These are phyloP conservation scores for Cyberlindnera amylophila DNA, from an alignment of 805 yeast genomes.

Conservation along the genomic window DNA sequence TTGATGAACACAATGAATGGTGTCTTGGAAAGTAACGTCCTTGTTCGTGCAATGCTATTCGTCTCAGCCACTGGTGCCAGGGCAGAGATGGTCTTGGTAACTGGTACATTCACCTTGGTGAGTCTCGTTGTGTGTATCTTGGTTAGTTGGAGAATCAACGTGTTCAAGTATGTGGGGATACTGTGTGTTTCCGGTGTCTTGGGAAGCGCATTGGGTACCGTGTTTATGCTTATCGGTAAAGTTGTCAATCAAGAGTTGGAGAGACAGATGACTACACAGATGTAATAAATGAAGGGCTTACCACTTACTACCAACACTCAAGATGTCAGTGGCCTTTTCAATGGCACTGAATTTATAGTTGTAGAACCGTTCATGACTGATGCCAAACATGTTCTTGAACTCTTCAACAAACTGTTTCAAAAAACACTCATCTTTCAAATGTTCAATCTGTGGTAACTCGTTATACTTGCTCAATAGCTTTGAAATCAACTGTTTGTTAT, in stretches of 20 bases:
- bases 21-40: conserved; percentile 12
- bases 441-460: conserved; percentile 28
- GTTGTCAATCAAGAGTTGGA: conserved; percentile 5
- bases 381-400: conserved; percentile 31
- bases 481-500: conserved; percentile 16
- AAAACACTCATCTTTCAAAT: conserved; percentile 28
- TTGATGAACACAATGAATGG: conserved; percentile 9
- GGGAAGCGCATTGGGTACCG: conserved; percentile 9
- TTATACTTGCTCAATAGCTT: conserved; percentile 30
- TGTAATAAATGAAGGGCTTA: conserved; percentile 21
- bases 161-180: conserved; percentile 18
- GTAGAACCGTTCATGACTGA: conserved; percentile 36
- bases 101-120: conserved; percentile 2
- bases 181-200: conserved; percentile 5
- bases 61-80: conserved; percentile 4
- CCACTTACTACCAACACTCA: conserved; percentile 57
- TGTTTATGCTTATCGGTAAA: conserved; percentile 11
- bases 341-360: conserved; percentile 47
- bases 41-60: conserved; percentile 12
- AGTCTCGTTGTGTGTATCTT: conserved; percentile 7
- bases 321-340: conserved; percentile 48
- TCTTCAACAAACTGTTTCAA: conserved; percentile 32
- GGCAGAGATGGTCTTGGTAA: conserved; percentile 5
- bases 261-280: conserved; percentile 4
- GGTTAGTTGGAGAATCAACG: conserved; percentile 11